phyloP scores from a whole-genome alignment of 306 rosid species.

The Ammopiptanthus mongolicus region DNA sequence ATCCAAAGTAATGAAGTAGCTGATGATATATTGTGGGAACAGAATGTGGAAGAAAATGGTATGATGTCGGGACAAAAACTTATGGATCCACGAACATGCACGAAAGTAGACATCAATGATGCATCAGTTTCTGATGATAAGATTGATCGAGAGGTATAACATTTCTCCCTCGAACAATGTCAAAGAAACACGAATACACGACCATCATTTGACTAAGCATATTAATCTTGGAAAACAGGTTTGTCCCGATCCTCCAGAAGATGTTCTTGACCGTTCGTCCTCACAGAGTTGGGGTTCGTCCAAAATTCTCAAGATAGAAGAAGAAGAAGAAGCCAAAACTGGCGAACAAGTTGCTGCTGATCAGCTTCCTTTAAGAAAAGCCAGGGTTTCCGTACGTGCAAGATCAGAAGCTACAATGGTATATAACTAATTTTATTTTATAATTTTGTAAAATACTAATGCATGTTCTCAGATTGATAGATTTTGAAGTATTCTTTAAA shows the following conservation, averaged over 20 bases:
- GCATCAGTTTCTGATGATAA: slow-evolving; percentile 25
- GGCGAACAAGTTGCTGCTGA: slow-evolving; percentile 4
- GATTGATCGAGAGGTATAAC: slow-evolving; percentile 14
- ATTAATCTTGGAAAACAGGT: slow-evolving; percentile 23
- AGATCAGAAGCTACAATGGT: slow-evolving; percentile 52
- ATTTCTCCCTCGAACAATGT: slow-evolving; percentile 22
- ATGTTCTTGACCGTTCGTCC: slow-evolving; percentile 30
- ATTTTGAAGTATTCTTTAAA: too few relatives aligned
- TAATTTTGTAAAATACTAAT: background rate
- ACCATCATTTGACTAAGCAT: slow-evolving; percentile 2
- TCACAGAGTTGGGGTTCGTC: slow-evolving; percentile 35
- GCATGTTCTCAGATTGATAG: background rate
- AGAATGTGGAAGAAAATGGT: slow-evolving; percentile 31
- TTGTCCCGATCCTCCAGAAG: background rate
- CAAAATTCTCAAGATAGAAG: slow-evolving; percentile 18
- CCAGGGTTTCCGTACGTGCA: slow-evolving; percentile 51
- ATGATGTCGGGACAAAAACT: background rate
- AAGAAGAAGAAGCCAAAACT: slow-evolving; percentile 7
- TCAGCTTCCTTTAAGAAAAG: slow-evolving; percentile 33
- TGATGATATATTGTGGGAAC: background rate
- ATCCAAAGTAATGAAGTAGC: background rate
- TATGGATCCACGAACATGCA: background rate
- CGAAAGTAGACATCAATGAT: slow-evolving; percentile 14
- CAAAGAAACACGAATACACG: slow-evolving; percentile 2
- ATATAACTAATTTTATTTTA: background rate